Evolutionary conservation across 495 filamentous ascomycete species (phyloP), one percentile per base, ranked within the genome.

Genomic region (Penicillium canescens): DNA sequence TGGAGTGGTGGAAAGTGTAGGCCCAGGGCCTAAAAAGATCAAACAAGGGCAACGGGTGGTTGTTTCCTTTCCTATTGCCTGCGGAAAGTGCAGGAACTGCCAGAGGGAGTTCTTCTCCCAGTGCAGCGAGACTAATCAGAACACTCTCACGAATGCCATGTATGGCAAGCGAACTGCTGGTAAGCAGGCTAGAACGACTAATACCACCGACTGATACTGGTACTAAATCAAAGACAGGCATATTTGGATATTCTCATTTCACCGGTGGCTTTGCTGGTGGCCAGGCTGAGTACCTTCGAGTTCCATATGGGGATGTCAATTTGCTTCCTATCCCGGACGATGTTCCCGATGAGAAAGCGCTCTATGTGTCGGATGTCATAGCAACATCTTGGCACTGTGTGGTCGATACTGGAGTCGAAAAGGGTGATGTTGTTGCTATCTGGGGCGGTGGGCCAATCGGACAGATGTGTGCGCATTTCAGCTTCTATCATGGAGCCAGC

Each of bases 191-290:
- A 33, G 10, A 50, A 23, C 12, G 14, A 23, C 6, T 10, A 14
- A 16, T 31, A 7, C 14, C 21, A n/a, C 18, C n/a, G n/a, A 42
- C 4, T 18, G 6, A 37, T 8, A 23, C 31, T 12, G 9, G 37
- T 46, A 26, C 35, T 43, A 21, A 46, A 46, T 42, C 3, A 21
- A 40, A 1, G 9, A 23, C n/a, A 75, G 73, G 77, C 13, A 77
- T 80, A 35, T 79, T 81, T 53, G 78, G 78, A 8, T 81, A 81
- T 49, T 75, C 69, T 12, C 78, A 88, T 57, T 89, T 96, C 62
- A 89, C 88, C 0, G 91, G 91, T 3, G 92, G 92, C 3, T 96
- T 92, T 63, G 90, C 92, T 10, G 92, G 92, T 38, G 90, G 92
- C 0, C 91, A 96, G 65, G 88, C 91, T 9, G 92, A 96, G 68